phyloP scores from a whole-genome alignment of 305 asterid genomes.

The Fraxinus velutina region DNA sequence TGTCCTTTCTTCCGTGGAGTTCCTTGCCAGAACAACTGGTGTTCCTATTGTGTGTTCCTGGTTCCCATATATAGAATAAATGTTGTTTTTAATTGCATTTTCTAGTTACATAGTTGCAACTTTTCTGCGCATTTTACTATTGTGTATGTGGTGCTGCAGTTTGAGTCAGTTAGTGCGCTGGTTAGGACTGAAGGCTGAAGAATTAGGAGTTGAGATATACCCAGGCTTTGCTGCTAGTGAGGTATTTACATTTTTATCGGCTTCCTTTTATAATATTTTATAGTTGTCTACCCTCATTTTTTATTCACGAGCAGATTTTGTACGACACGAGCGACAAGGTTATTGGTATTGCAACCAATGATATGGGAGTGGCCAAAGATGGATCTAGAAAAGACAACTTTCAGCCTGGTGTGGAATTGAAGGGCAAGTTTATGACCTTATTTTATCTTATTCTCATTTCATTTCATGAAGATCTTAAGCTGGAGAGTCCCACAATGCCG shows the following conservation, averaged over 20 bases:
- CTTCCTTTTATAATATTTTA: constrained; percentile 7
- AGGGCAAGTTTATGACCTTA: constrained; percentile 49
- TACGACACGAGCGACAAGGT: constrained; percentile 61
- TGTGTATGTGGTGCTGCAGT: constrained; percentile 46
- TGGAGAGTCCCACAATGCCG: not conserved
- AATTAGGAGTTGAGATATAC: constrained; percentile 92
- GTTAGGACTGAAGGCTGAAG: constrained; percentile 96
- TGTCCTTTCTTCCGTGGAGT: not conserved
- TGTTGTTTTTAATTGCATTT: not conserved
- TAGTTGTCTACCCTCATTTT: constrained; percentile 20
- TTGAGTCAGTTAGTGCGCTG: constrained; percentile 92
- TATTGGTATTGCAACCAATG: constrained; percentile 91
- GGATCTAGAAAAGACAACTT: constrained; percentile 76
- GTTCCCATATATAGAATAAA: not conserved
- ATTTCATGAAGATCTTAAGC: constrained; percentile 2
- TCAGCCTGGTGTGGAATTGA: constrained; percentile 89
- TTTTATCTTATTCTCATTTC: constrained; percentile 9
- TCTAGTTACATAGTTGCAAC: constrained; percentile 9
- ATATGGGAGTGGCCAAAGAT: constrained; percentile 95
- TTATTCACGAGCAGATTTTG: constrained; percentile 51
- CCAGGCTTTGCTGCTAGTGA: constrained; percentile 99
- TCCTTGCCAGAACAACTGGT: not conserved
- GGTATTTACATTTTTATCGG: constrained; percentile 40
- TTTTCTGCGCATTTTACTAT: constrained; percentile 24
- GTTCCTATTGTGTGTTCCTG: constrained; percentile 7